A percentile compares a stretch with the other conserved stretches of the same genome.
Evolutionary conservation across 129 eudicot species (phyloP).

Genomic region (Logfia minima): DNA sequence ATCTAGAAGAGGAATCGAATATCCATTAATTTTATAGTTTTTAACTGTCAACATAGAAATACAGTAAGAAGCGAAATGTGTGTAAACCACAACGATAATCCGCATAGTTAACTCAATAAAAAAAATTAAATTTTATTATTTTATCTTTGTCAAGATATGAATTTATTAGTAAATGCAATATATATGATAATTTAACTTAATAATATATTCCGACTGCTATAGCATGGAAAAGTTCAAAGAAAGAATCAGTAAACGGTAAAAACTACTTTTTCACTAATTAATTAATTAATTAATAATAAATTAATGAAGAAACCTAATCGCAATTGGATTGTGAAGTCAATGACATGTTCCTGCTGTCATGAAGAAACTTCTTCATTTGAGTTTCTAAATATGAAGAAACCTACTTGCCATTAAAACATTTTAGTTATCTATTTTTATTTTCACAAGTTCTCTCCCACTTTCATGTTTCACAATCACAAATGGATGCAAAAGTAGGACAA

Average conservation of each 20-base stretch:
- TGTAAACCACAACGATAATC: too few relatives aligned
- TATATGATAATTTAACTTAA: too few relatives aligned
- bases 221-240: slow-evolving; percentile 13
- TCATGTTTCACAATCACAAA: slow-evolving; percentile 29
- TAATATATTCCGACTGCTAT: neutral
- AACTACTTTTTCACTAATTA: neutral
- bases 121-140: neutral
- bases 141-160: slow-evolving; percentile 2
- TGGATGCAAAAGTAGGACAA: slow-evolving; percentile 31
- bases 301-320: neutral
- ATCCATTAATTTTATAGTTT: too few relatives aligned
- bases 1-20: too few relatives aligned
- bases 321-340: slow-evolving; percentile 23
- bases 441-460: slow-evolving; percentile 19
- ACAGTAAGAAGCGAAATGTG: too few relatives aligned
- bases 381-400: neutral
- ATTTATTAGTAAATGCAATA: slow-evolving; percentile 4
- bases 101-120: too few relatives aligned
- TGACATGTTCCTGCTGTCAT: slow-evolving; percentile 6
- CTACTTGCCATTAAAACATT: neutral
- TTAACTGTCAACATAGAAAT: too few relatives aligned
- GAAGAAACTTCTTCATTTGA: slow-evolving; percentile 9
- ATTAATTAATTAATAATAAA: neutral
- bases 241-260: slow-evolving; percentile 28
- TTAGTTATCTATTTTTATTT: neutral